Conservation (phyloP, 768 basidiomycete species). For the Podaxis sp. region DNA sequence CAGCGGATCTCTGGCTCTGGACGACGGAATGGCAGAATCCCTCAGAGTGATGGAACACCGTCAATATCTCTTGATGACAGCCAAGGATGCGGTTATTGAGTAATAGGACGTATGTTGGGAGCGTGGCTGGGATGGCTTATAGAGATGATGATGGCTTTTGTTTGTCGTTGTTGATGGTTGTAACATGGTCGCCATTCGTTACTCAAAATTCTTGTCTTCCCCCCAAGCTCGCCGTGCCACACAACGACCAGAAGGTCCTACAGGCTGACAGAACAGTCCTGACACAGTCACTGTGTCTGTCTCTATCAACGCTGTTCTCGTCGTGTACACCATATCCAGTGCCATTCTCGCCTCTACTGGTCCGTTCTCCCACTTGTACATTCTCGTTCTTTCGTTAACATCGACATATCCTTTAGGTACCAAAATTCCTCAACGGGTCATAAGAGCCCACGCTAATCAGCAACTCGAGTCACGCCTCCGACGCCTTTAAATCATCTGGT, state of each 20-base stretch:
- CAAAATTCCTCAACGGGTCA: neutral
- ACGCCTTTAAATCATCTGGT: neutral
- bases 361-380: neutral
- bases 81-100: neutral
- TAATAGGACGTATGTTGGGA: neutral
- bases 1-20: neutral
- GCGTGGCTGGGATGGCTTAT: neutral
- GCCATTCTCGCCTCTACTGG: neutral
- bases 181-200: neutral
- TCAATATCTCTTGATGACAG: neutral
- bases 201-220: conserved; percentile 11
- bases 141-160: conserved; percentile 1
- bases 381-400: conserved; percentile 1
- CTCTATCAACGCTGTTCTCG: no score
- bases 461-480: neutral
- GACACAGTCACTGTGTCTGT: neutral
- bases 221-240: conserved; percentile 2
- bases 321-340: neutral
- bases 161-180: neutral
- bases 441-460: neutral
- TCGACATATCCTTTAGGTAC: neutral
- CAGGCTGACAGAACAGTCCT: neutral
- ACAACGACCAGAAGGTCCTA: neutral
- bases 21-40: neutral
- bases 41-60: neutral